phyloP scores from a whole-genome alignment of 352 stramenopile genomes.

The Globisporangium acanthophoron region DNA sequence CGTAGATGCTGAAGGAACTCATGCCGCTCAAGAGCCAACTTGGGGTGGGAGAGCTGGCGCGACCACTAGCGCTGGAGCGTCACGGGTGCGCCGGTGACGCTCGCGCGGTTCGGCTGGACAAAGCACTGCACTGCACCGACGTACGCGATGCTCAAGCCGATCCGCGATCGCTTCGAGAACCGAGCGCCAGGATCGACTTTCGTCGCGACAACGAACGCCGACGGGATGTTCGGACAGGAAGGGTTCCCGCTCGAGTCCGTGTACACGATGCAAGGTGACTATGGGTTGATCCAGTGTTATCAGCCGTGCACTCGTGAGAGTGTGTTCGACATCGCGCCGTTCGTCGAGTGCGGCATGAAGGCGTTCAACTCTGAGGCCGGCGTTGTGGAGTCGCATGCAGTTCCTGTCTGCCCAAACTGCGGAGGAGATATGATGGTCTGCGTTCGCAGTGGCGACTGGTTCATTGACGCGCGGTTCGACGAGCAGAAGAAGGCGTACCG shows the following conservation, averaged over 20 bases:
- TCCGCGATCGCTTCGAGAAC: slow-evolving; percentile 33
- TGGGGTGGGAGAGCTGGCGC: slow-evolving; percentile 80
- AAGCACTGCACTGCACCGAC: slow-evolving; percentile 40
- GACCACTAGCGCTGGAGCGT: slow-evolving; percentile 36
- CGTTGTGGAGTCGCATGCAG: slow-evolving; percentile 34
- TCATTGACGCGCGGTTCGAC: slow-evolving; percentile 41
- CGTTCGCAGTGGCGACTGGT: slow-evolving; percentile 39
- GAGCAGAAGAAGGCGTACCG: slow-evolving; percentile 28
- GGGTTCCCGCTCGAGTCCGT: slow-evolving; percentile 44
- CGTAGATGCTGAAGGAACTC: slow-evolving; percentile 61
- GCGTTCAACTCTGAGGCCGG: slow-evolving; percentile 51
- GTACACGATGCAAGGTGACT: slow-evolving; percentile 64
- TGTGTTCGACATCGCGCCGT: slow-evolving; percentile 42
- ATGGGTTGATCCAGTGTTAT: slow-evolving; percentile 53
- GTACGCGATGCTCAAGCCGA: slow-evolving; percentile 43
- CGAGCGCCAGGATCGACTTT: slow-evolving; percentile 32
- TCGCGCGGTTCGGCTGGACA: slow-evolving; percentile 46
- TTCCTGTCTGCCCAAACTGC: slow-evolving; percentile 51
- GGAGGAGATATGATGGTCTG: slow-evolving; percentile 45
- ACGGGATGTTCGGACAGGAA: slow-evolving; percentile 71
- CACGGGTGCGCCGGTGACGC: too few species aligned
- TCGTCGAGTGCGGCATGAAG: slow-evolving; percentile 43
- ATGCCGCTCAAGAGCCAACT: slow-evolving; percentile 71
- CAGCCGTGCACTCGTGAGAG: slow-evolving; percentile 33
- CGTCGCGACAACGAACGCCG: slow-evolving; percentile 61